A percentile compares a stretch with the other conserved stretches of the same genome.
These are phyloP conservation scores for Spinellus fusiger DNA, from an alignment of 192 early-diverging fungal species.

Conservation along the genomic window DNA sequence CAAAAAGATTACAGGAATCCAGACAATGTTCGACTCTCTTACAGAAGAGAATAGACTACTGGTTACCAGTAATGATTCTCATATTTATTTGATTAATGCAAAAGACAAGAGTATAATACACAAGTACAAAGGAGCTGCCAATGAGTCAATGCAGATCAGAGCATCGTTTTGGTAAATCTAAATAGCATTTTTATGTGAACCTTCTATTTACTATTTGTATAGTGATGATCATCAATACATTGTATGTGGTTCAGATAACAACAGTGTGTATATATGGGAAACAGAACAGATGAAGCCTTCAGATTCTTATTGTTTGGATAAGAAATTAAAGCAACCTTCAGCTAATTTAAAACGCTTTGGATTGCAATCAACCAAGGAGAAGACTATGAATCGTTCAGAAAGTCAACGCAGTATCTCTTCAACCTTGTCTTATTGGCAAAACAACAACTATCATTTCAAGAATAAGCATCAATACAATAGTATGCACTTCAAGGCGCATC, in stretches of 20 bases:
- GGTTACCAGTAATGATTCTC: conserved; percentile 79
- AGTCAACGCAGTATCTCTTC: conserved; percentile 1
- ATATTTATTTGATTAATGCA: conserved; percentile 73
- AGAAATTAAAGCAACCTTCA: conserved; percentile 16
- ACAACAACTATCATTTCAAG: background rate
- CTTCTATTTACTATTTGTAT: background rate
- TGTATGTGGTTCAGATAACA: conserved; percentile 78
- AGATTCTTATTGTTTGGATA: conserved; percentile 14
- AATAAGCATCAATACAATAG: conserved; percentile 2
- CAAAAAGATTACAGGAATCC: conserved; percentile 81
- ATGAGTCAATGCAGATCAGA: conserved; percentile 61
- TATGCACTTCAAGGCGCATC: conserved; percentile 41
- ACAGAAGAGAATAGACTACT: conserved; percentile 58
- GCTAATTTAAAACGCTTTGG: conserved; percentile 14
- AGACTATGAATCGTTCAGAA: background rate
- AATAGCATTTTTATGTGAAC: background rate
- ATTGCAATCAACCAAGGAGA: background rate
- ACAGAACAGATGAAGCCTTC: conserved; percentile 35
- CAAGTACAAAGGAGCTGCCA: conserved; percentile 79
- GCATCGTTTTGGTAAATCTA: conserved; percentile 57
- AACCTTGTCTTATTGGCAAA: background rate
- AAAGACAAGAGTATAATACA: conserved; percentile 67
- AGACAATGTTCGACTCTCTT: conserved; percentile 49
- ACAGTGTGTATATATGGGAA: conserved; percentile 69
- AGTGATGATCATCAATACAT: conserved; percentile 73